Base-by-base conservation (phyloP, 805 yeast species). In the Dipodascus geniculatus region DNA sequence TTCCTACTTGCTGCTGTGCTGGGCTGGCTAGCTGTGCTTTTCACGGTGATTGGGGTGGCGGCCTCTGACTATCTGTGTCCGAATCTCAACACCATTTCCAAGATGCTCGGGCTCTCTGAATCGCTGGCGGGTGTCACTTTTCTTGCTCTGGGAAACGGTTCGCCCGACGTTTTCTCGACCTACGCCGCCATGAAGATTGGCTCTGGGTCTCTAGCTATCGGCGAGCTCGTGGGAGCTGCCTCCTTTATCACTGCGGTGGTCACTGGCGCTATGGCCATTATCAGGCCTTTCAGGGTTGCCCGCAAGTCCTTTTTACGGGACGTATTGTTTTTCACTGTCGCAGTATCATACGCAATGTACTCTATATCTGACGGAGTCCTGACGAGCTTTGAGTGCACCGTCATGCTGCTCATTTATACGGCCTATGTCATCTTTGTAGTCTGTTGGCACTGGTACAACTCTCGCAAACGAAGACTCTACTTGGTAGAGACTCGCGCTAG, bases 141-240 rank as follows among this genome's bases (percentile, higher is more conserved):
- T 22, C 71, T 93, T 52, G 96, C 98, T 0, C 74, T 91, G 56
- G 98, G 97, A 0, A 91, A 91, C 68, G 95, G 96, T 2, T 76
- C 95, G 0, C 96, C 97, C 0, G 99, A 91, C 66, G 80, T 91
- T 2, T 77, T 89, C 38, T 79, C 91, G 49, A 88, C 96, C 0
- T 87, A 81, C 64, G 82, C 83, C 50, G 96, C 97, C 2, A 78
- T 93, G 80, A 74, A 76, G 16, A 69, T 80, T 1, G 82, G 79
- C 17, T 79, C 87, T 1, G 80, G 84, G 0, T 77, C 87, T 0
- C 71, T 91, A 63, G 97, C 98, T 0, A 68, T 91, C 3, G 93
- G 96, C 0, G 97, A 90, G 65, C 71, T 91, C n/a, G 68, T 89
- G 28, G 98, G 99, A 0, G 93, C 96, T 1, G 86, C 95, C 0